Conservation (phyloP, 345 rosid genomes). For the Leavenworthia alabamica region DNA sequence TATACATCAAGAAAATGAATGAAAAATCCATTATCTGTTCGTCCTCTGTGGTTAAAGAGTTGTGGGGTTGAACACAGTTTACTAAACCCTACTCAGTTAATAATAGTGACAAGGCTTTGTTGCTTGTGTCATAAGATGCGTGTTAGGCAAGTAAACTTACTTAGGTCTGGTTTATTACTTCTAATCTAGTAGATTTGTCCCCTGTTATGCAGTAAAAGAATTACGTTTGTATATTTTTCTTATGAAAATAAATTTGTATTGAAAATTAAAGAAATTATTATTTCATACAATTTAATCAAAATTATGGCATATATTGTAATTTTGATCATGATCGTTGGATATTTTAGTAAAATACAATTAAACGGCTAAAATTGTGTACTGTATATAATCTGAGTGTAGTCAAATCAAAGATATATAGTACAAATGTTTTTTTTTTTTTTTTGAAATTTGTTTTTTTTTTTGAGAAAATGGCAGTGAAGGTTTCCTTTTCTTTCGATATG, state of each 20-base stretch:
- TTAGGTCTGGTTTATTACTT: background rate
- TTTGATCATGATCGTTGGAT: background rate
- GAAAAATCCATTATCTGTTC: slow-evolving; percentile 27
- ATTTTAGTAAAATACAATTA: background rate
- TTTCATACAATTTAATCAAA: background rate
- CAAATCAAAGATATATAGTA: background rate
- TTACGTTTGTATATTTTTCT: too few relatives aligned
- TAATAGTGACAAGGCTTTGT: too few relatives aligned
- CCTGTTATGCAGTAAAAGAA: background rate
- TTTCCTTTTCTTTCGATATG: background rate
- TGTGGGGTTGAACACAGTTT: slow-evolving; percentile 17
- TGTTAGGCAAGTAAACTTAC: background rate
- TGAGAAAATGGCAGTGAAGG: background rate
- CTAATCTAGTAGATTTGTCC: background rate
- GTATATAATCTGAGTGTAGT: background rate
- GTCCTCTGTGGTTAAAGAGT: slow-evolving; percentile 39
- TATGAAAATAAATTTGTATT: too few relatives aligned
- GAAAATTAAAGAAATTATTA: too few relatives aligned
- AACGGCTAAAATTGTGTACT: background rate
- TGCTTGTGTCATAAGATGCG: background rate
- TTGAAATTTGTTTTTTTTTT: too few relatives aligned
- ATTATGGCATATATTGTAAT: background rate
- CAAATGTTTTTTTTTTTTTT: too few relatives aligned
- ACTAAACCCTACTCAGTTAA: too few relatives aligned
- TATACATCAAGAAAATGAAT: slow-evolving; percentile 14